Evolutionary conservation across 129 eudicot genomes (phyloP).

Genomic region (Flaveria linearis): DNA sequence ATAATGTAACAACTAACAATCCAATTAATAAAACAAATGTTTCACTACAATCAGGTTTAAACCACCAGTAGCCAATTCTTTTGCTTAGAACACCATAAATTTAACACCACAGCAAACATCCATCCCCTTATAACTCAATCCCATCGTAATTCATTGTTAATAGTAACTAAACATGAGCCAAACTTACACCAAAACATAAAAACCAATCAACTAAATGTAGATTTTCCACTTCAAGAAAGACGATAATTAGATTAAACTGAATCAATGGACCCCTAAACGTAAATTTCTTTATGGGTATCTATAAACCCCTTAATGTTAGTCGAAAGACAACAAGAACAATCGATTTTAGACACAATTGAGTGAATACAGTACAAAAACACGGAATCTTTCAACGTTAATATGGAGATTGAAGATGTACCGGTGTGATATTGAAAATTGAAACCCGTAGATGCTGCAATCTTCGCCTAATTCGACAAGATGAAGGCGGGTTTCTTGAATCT

Average conservation of each 20-base stretch:
- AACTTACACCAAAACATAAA: no score
- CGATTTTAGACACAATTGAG: neutral
- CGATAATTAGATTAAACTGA: neutral
- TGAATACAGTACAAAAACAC: conserved; percentile 13
- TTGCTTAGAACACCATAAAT: neutral
- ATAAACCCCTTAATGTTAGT: neutral
- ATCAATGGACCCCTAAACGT: conserved; percentile 3
- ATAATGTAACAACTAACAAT: neutral
- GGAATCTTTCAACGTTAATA: conserved; percentile 4
- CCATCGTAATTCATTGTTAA: neutral
- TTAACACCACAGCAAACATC: neutral
- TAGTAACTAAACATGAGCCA: no score
- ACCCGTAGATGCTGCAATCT: conserved; percentile 10
- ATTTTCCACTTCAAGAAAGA: no score
- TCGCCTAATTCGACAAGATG: conserved; percentile 1
- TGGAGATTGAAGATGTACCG: conserved; percentile 24
- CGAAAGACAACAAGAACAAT: conserved; percentile 4
- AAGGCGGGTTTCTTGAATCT: conserved; percentile 1
- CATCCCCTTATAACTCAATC: neutral
- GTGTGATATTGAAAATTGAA: neutral
- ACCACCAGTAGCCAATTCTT: neutral
- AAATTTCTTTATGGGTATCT: neutral
- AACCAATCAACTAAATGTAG: no score
- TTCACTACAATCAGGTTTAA: neutral
- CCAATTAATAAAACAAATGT: neutral